Evolutionary conservation across 345 rosid species (phyloP).

Genomic region (Punica granatum): DNA sequence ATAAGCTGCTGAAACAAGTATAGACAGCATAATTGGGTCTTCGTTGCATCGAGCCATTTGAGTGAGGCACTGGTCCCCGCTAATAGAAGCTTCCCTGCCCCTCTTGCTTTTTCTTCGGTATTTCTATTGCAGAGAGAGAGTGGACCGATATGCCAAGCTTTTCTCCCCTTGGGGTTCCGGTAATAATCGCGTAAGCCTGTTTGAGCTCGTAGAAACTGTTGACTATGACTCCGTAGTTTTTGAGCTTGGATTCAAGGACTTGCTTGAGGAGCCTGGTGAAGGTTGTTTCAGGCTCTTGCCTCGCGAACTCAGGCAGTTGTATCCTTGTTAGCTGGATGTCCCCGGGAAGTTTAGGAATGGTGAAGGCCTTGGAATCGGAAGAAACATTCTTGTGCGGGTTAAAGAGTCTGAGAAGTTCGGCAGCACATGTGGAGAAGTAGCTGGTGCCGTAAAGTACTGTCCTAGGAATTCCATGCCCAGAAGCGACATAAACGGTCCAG

Average conservation of each 20-base stretch:
- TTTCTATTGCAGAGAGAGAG: slow-evolving; percentile 19
- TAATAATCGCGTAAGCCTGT: slow-evolving; percentile 27
- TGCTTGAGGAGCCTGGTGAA: not conserved
- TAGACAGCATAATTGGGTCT: slow-evolving; percentile 15
- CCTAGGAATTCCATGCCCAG: not conserved
- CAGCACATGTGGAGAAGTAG: not conserved
- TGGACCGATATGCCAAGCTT: slow-evolving; percentile 41
- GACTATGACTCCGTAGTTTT: slow-evolving; percentile 26
- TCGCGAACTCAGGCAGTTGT: slow-evolving; percentile 8
- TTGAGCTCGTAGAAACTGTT: slow-evolving; percentile 48
- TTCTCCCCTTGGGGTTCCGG: slow-evolving; percentile 27
- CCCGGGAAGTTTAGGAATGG: slow-evolving; percentile 23
- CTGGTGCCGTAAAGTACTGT: not conserved
- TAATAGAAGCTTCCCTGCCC: slow-evolving; percentile 9
- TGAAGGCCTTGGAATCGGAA: slow-evolving; percentile 21
- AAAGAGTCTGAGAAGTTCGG: slow-evolving; percentile 7
- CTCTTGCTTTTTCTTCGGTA: slow-evolving; percentile 9
- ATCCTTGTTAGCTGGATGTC: slow-evolving; percentile 22
- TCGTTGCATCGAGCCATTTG: slow-evolving; percentile 15
- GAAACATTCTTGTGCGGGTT: slow-evolving; percentile 19
- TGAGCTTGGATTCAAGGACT: slow-evolving; percentile 12
- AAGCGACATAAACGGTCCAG: not conserved
- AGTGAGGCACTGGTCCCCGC: slow-evolving; percentile 11
- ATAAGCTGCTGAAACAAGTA: slow-evolving; percentile 13
- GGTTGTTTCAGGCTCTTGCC: not conserved